Base-by-base conservation (phyloP, 2,329 filamentous ascomycete genomes). In the Chrysoporthe cubensis region DNA sequence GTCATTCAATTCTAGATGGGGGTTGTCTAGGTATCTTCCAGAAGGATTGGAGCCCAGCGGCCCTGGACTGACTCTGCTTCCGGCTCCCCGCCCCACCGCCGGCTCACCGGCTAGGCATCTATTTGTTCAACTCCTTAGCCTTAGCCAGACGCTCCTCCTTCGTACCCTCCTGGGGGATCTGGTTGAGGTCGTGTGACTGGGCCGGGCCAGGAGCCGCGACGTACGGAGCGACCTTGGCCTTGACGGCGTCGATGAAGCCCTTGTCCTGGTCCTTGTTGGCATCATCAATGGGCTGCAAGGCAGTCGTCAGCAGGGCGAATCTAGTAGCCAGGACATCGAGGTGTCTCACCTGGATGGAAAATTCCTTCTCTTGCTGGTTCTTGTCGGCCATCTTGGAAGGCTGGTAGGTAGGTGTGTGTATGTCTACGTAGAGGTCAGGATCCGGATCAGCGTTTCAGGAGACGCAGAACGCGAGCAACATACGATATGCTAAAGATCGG, bases 121-220 rank as follows among this genome's bases (percentile, higher is more conserved):
- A 70, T 43, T 70, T 88, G 82, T 92, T 92, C 77, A 93, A 73
- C 74, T 87, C 87, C 76, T 88, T 81, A 69, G 88, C 88, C 77
- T 87, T 89, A 14, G 85, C 88, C 74, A 84, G 81, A 65, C 90
- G 85, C 74, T 93, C 90, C 76, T 91, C 90, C 79, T 90, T 91
- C 68, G 85, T 87, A 18, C 87, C 88, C 79, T 90, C 87, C 76
- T 85, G 76, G 62, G 84, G 76, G 44, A 78, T 78, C 63, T 70
- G 32, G 18, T 83, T 83, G 79, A 88, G 83, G 69, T 84, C 81
- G 70, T 87, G 78, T 21, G 85, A 80, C 37, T 88, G 73, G 40
- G 80, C 87, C 18, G 88, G 88, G 44, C 88, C 88, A 14, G 87
- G 88, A 63, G 85, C 80, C 21, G 87, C 87, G 66, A 83, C 76